Base-by-base conservation (phyloP, 176 grass and related monocot species). In the Zoysia pacifica region DNA sequence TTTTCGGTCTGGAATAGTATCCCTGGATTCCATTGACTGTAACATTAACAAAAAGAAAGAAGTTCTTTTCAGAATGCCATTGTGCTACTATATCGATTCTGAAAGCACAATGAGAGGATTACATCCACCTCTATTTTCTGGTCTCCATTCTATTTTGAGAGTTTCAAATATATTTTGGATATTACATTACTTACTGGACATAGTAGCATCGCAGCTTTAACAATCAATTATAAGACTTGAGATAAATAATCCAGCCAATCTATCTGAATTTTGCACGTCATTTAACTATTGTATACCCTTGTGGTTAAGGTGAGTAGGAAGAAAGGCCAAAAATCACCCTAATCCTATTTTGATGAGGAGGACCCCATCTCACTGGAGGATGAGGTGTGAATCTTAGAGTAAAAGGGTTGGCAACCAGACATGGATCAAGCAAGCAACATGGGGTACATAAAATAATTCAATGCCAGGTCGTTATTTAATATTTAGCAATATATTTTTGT, bases 11-110 rank as follows among this genome's bases (percentile, higher is more conserved):
- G 81, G 88, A 87, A 98, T 70, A 42, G 52, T 86, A 67, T 88
- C 86, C 72, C 90, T 93, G 11, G 83, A 81, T 82, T 94, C 95
- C 95, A 98, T 98, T 64, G 82, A 87, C 95, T 98, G 69, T 41
- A 78, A 67, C 62, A 56, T 35, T 60, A 56, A 62, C 10, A 11
- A 36, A 28, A 62, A 3, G 75, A 83, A 69, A 43, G 55, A 72
- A 16, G 2, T 58, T 42, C 12, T 47, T 41, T 46, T 81, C 61
- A 1, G 7, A 69, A 70, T 19, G 3, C 69, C 37, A 51, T 62
- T 11, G 65, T 2, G 47, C 7, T 74, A 9, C n/a, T 65, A 55
- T 55, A 44, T 74, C 38, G 75, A 60, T 62, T 81, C 20, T 13
- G 37, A 43, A 80, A 81, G 35, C 49, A 46, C 28, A 37, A 4